These are phyloP conservation scores for Alternaria sp. DNA, from an alignment of 2,329 filamentous ascomycete genomes.

Conservation along the genomic window DNA sequence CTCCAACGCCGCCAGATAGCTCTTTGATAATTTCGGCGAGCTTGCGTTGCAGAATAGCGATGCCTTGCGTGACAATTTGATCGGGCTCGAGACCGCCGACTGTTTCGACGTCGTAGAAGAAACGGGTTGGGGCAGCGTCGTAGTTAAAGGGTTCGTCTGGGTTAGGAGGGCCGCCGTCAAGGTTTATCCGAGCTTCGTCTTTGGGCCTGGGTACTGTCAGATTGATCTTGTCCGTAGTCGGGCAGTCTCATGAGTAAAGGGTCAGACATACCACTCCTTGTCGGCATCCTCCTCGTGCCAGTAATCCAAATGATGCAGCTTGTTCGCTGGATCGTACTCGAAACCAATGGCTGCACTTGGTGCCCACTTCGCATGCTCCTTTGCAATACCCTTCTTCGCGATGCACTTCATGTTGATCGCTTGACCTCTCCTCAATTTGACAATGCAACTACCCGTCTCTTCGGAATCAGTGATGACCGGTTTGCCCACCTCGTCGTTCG, in stretches of 20 bases:
- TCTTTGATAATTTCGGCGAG: conserved; percentile 79
- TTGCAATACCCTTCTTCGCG: conserved; percentile 97
- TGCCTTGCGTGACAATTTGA: conserved; percentile 85
- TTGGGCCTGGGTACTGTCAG: conserved; percentile 68
- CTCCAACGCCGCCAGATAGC: conserved; percentile 64
- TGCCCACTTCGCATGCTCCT: conserved; percentile 98
- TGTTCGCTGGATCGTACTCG: conserved; percentile 98
- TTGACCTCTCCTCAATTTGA: conserved; percentile 88
- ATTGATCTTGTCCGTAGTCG: background rate
- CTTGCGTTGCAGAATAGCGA: conserved; percentile 88
- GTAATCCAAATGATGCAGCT: conserved; percentile 87
- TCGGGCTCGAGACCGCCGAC: conserved; percentile 90
- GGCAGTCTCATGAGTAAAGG: background rate
- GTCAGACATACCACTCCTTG: conserved; percentile 77
- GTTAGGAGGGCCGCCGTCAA: conserved; percentile 75
- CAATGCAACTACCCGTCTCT: conserved; percentile 82
- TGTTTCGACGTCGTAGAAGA: conserved; percentile 94
- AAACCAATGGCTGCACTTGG: conserved; percentile 92
- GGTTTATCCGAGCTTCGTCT: conserved; percentile 80
- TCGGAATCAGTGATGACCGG: conserved; percentile 87
- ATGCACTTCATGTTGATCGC: conserved; percentile 90
- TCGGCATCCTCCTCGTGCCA: conserved; percentile 92
- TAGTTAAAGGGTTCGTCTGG: conserved; percentile 91
- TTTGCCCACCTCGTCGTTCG: conserved; percentile 77
- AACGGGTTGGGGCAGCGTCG: conserved; percentile 81